A percentile compares a stretch with the other conserved stretches of the same genome.
Evolutionary conservation across 768 basidiomycete genomes (phyloP).

Genomic region (Pholiota conissans): DNA sequence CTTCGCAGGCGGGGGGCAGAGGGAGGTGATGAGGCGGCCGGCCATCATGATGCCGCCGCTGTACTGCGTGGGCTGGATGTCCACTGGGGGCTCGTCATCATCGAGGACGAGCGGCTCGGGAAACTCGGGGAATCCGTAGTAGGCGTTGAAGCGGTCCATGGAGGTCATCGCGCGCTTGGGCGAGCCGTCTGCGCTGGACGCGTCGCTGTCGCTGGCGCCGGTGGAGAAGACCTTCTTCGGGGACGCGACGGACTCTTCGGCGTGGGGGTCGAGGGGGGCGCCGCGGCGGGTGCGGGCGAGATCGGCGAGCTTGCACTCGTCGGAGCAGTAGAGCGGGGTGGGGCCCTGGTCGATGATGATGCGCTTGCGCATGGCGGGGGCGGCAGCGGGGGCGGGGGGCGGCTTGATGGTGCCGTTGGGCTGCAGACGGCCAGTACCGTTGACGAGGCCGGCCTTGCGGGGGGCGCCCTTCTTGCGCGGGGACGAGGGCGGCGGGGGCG

Average conservation of each 20-base stretch:
- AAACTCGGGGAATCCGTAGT: slow-evolving; percentile 41
- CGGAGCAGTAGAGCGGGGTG: slow-evolving; percentile 84
- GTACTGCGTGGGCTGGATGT: slow-evolving; percentile 40
- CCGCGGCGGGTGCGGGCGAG: slow-evolving; percentile 39
- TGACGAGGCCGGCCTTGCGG: slow-evolving; percentile 50
- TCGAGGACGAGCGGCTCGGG: slow-evolving; percentile 49
- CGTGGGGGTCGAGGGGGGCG: slow-evolving; percentile 47
- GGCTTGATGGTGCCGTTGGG: slow-evolving; percentile 55
- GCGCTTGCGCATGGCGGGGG: slow-evolving; percentile 47
- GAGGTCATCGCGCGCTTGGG: not conserved
- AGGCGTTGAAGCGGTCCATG: slow-evolving; percentile 23
- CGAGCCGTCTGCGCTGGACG: not conserved
- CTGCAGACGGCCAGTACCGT: slow-evolving; percentile 65
- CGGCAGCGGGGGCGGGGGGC: slow-evolving; percentile 20
- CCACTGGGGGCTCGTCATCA: slow-evolving; percentile 21
- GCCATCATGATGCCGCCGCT: slow-evolving; percentile 72
- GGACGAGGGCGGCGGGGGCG: slow-evolving; percentile 44
- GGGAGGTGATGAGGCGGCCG: slow-evolving; percentile 48
- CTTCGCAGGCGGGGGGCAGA: slow-evolving; percentile 42
- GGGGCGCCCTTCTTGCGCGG: slow-evolving; percentile 30
- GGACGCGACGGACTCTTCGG: slow-evolving; percentile 32
- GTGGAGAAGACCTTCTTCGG: slow-evolving; percentile 33
- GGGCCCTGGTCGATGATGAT: slow-evolving; percentile 79
- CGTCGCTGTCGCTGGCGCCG: slow-evolving; percentile 34
- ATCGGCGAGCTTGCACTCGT: slow-evolving; percentile 68